Base-by-base conservation (phyloP, 495 filamentous ascomycete species). In the Trichoderma erinaceum region DNA sequence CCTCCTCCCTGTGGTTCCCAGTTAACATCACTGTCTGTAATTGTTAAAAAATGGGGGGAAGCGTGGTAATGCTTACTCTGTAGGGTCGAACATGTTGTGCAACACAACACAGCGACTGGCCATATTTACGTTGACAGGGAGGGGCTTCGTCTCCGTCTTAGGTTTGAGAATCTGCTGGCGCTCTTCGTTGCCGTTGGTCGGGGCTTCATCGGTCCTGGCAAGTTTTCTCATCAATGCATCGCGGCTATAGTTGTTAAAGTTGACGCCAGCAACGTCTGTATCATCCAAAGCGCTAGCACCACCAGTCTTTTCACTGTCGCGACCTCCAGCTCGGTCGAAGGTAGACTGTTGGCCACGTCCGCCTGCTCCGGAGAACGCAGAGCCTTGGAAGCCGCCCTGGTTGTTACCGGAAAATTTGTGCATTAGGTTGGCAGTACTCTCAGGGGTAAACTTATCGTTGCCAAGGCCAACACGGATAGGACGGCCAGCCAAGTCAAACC, bases 361-460 rank as follows among this genome's bases (percentile, higher is more conserved):
- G 67, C 93, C 93, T 72, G 90, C 88, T 67, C 93, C 93, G 71
- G 92, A 96, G 80, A 98, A 98, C 50, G 89, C 87, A 70, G 94
- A 97, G 77, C 96, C 96, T 85, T 97, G 94, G 78, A 87, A 95
- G 77, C 87, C 87, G 77, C 87, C 87, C 78, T 86, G 84, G 80
- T 86, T 85, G 78, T 86, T 84, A 82, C 67, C 67, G 46, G 67
- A 64, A 38, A 94, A 92, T 75, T 93, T 91, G 83, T 93, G 93
- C 68, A 95, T 80, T 70, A 96, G 87, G 78, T 90, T 92, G 73
- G 91, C 90, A 78, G 91, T 97, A 78, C 93, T 94, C 82, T 97
- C 95, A 71, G 93, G 90, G 82, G 95, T 98, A 80, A 98, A 99
- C 90, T 98, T 98, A 91, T 99, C 96, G 83, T 97, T 99, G 80